phyloP scores from a whole-genome alignment of 164 flowering plant genomes.

The Houttuynia cordata region DNA sequence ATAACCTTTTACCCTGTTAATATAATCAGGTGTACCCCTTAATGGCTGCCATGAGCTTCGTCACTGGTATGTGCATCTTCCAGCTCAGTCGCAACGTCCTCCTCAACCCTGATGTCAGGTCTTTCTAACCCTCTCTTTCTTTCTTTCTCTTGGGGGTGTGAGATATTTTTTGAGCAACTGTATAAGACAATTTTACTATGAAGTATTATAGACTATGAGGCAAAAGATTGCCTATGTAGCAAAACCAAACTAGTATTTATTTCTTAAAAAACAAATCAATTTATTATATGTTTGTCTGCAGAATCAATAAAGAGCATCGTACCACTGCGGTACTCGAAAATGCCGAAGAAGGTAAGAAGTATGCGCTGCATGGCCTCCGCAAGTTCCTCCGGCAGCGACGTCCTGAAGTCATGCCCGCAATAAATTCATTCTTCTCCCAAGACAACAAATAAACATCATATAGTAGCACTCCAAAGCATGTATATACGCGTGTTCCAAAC shows the following conservation, averaged over 20 bases:
- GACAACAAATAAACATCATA: too few relatives aligned
- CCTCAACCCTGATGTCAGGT: constrained; percentile 82
- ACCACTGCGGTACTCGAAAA: constrained; percentile 49
- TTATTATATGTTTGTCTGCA: constrained; percentile 8
- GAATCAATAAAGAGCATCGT: constrained; percentile 48
- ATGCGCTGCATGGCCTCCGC: constrained; percentile 53
- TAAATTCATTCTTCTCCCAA: constrained; percentile 52
- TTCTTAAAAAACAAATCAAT: too few relatives aligned
- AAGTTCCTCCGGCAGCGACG: constrained; percentile 64
- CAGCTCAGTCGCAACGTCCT: constrained; percentile 55
- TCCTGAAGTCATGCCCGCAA: constrained; percentile 69
- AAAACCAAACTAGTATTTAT: too few relatives aligned
- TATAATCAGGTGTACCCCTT: constrained; percentile 57
- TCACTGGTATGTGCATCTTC: constrained; percentile 46
- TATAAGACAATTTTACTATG: too few relatives aligned
- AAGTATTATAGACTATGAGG: too few relatives aligned
- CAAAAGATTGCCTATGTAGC: too few relatives aligned
- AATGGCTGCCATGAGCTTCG: constrained; percentile 66
- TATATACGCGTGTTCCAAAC: too few relatives aligned
- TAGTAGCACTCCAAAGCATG: too few relatives aligned
- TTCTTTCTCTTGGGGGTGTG: too few relatives aligned
- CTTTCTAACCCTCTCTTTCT: not conserved
- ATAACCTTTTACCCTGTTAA: not conserved
- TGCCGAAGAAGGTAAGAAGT: constrained; percentile 71
- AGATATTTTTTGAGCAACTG: too few relatives aligned